Percentiles rank a stretch among this genome's conserved stretches.
Evolutionary conservation across 176 grass and related monocot species (phyloP).

Genomic region (Juncus effusus): DNA sequence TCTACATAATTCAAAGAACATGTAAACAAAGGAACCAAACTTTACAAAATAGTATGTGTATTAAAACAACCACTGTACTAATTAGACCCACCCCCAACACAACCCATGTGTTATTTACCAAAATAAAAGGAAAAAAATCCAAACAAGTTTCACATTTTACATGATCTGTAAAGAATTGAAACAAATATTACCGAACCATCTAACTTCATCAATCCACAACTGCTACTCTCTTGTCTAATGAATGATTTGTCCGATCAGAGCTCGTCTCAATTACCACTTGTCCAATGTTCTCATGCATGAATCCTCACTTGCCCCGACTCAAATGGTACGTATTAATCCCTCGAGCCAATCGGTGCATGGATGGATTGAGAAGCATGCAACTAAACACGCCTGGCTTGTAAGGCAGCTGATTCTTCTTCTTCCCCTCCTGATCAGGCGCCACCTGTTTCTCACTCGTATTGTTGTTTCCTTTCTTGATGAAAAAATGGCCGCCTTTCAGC

Average conservation of each 20-base stretch:
- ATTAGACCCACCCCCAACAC: neutral
- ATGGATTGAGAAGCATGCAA: conserved; percentile 56
- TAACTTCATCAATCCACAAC: neutral
- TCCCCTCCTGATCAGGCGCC: conserved; percentile 8
- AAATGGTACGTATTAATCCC: conserved; percentile 47
- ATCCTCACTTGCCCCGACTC: conserved; percentile 27
- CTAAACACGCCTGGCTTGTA: conserved; percentile 40
- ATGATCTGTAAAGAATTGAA: conserved; percentile 12
- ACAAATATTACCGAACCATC: conserved; percentile 12
- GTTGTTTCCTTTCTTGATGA: neutral
- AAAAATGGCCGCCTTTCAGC: conserved; percentile 29
- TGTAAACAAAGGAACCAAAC: too few relatives aligned
- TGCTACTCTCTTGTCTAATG: conserved; percentile 2
- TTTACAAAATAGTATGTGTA: too few relatives aligned
- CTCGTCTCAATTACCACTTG: too few relatives aligned
- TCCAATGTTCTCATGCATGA: conserved; percentile 19
- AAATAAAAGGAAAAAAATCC: conserved; percentile 10
- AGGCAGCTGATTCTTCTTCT: conserved; percentile 19
- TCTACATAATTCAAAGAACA: too few relatives aligned
- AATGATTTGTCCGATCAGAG: neutral
- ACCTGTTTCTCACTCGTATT: neutral
- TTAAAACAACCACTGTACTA: neutral
- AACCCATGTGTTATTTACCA: neutral
- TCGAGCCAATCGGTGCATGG: conserved; percentile 45
- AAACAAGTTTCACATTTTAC: conserved; percentile 28